Evolutionary conservation across 2,329 filamentous ascomycete species (phyloP).

Genomic region (Didymosphaeria variabile): DNA sequence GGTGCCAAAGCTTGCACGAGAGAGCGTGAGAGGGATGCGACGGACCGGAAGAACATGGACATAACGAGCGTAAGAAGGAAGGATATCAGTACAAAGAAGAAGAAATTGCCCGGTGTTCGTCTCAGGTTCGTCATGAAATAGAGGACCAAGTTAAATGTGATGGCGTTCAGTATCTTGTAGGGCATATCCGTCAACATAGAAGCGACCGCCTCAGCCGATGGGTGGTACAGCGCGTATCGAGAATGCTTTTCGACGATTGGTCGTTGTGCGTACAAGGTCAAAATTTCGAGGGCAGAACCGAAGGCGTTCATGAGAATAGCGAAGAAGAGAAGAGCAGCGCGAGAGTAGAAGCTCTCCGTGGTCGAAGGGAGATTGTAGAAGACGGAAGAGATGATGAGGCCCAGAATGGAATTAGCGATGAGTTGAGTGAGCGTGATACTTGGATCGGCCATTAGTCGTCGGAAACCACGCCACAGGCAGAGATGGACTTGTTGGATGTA

Average conservation of each 20-base stretch:
- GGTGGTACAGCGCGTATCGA: constrained; percentile 88
- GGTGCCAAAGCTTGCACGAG: constrained; percentile 66
- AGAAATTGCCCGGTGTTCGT: constrained; percentile 78
- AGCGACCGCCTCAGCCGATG: constrained; percentile 84
- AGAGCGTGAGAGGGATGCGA: constrained; percentile 78
- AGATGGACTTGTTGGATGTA: constrained; percentile 78
- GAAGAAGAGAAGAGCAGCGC: constrained; percentile 86
- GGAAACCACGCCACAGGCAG: constrained; percentile 82
- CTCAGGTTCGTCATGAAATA: constrained; percentile 90
- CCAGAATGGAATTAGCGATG: constrained; percentile 77
- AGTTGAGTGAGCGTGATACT: constrained; percentile 74
- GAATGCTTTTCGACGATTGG: constrained; percentile 91
- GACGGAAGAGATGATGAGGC: constrained; percentile 80
- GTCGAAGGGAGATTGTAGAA: constrained; percentile 77
- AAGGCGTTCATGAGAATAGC: constrained; percentile 88
- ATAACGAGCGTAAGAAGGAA: constrained; percentile 78
- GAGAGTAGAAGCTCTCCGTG: constrained; percentile 79
- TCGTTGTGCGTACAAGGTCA: constrained; percentile 86
- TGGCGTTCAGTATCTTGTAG: constrained; percentile 77
- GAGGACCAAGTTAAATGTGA: constrained; percentile 80
- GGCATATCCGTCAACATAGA: constrained; percentile 89
- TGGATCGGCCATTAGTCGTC: constrained; percentile 78
- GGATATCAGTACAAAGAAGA: constrained; percentile 82
- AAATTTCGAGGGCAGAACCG: constrained; percentile 80
- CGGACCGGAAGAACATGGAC: constrained; percentile 87